A percentile compares a stretch with the other conserved stretches of the same genome.
These are phyloP conservation scores for Croton setiger DNA, from an alignment of 441 rosid genomes.

Conservation along the genomic window DNA sequence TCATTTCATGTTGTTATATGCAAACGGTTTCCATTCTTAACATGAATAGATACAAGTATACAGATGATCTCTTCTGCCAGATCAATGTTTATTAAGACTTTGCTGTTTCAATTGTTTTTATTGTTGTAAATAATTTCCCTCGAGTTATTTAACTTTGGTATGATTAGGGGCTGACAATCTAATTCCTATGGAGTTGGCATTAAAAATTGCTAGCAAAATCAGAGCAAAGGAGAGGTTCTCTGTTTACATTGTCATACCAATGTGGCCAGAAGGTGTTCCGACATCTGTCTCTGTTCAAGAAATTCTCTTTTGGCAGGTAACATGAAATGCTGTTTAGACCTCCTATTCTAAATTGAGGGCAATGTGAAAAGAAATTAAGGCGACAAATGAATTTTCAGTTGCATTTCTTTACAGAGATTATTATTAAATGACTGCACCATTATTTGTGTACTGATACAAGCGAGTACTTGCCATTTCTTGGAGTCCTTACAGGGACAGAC, in stretches of 20 bases:
- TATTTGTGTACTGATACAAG: not conserved
- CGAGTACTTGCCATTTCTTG: not conserved
- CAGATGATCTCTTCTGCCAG: not conserved
- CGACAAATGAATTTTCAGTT: not conserved
- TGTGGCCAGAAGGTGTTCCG: constrained; percentile 95
- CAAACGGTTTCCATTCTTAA: no score
- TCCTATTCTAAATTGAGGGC: not conserved
- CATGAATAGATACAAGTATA: not conserved
- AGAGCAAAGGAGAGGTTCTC: constrained; percentile 71
- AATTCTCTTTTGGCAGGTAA: constrained; percentile 93
- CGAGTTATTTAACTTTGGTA: constrained; percentile 10
- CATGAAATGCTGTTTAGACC: not conserved
- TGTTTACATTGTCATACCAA: constrained; percentile 69
- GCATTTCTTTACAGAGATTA: not conserved
- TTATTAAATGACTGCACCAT: not conserved
- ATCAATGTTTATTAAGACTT: not conserved
- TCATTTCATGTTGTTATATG: constrained; percentile 1
- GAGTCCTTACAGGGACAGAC: constrained; percentile 54
- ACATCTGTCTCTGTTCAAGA: constrained; percentile 67
- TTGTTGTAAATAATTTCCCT: not conserved
- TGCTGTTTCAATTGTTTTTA: no score
- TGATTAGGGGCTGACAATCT: constrained; percentile 77
- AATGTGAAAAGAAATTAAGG: not conserved
- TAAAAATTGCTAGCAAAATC: constrained; percentile 71
- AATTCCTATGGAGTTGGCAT: constrained; percentile 83